A percentile compares a stretch with the other conserved stretches of the same genome.
Evolutionary conservation across 129 eudicot genomes (phyloP).

Genomic region (sunflower (Helianthus annuus)): DNA sequence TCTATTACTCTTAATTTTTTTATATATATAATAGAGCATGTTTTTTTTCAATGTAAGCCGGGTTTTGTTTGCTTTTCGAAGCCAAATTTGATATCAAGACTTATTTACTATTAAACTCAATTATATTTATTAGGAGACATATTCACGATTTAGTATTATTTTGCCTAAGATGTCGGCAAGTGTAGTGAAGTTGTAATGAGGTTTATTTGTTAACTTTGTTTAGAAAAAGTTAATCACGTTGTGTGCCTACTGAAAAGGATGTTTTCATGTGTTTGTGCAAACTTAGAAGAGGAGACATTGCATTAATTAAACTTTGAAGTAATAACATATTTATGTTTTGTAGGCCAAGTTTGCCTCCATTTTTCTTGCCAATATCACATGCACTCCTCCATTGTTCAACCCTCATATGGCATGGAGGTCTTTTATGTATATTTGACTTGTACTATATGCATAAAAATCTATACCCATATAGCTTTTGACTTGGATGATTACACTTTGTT

Average conservation of each 20-base stretch:
- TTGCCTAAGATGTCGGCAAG: neutral
- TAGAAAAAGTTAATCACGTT: slow-evolving; percentile 19
- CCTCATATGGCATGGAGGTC: slow-evolving; percentile 9
- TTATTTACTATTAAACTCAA: too few relatives aligned
- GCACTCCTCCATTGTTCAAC: slow-evolving; percentile 28
- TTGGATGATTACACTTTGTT: neutral
- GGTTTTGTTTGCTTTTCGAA: too few relatives aligned
- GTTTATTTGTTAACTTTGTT: slow-evolving; percentile 15
- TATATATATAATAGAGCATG: too few relatives aligned
- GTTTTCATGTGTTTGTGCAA: slow-evolving; percentile 26
- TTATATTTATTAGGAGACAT: too few relatives aligned
- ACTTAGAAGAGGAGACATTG: slow-evolving; percentile 13
- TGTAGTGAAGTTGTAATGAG: neutral
- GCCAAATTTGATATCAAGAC: too few relatives aligned
- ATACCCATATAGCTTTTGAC: slow-evolving; percentile 17
- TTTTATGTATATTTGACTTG: slow-evolving; percentile 19
- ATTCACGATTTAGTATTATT: neutral
- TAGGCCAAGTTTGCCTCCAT: slow-evolving; percentile 44
- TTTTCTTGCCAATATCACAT: slow-evolving; percentile 34
- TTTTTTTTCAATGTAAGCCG: too few relatives aligned
- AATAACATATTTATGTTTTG: slow-evolving; percentile 14
- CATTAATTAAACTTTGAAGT: slow-evolving; percentile 25
- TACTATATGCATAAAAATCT: slow-evolving; percentile 17
- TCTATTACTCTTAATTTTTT: too few relatives aligned
- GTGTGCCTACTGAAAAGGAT: slow-evolving; percentile 18